phyloP scores from a whole-genome alignment of 495 filamentous ascomycete species.

The Neurospora discreta region DNA sequence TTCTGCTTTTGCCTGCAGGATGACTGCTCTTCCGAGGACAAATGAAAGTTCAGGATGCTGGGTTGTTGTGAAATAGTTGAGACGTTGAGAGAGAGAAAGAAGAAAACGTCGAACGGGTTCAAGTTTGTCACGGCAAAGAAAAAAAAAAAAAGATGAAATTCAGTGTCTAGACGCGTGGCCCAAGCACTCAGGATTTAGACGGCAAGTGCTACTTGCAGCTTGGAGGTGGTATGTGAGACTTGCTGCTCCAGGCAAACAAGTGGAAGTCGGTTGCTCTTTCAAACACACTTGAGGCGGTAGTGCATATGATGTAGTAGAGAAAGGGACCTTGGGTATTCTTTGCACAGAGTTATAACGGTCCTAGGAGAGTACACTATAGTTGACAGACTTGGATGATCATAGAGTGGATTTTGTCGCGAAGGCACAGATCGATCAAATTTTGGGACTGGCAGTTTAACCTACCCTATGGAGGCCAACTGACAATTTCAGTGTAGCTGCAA shows the following conservation, averaged over 20 bases:
- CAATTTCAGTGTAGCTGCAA: background rate
- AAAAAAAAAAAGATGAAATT: background rate
- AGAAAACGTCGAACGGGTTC: background rate
- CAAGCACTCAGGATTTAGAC: background rate
- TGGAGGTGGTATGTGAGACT: background rate
- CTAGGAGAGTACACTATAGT: background rate
- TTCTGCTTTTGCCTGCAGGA: background rate
- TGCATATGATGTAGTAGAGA: background rate
- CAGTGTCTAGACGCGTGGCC: background rate
- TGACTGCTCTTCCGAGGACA: slow-evolving; percentile 11
- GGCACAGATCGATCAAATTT: background rate
- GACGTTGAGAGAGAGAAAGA: background rate
- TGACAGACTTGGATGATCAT: background rate
- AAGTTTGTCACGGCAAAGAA: background rate
- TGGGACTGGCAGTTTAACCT: background rate
- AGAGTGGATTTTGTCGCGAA: background rate
- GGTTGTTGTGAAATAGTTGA: background rate
- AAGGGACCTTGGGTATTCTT: background rate
- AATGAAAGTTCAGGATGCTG: background rate
- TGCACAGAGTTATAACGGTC: background rate
- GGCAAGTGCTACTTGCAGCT: background rate
- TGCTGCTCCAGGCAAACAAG: background rate
- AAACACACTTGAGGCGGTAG: background rate
- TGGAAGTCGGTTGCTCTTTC: background rate
- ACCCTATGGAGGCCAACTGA: background rate